These are phyloP conservation scores for Yarrowia porcina DNA, from an alignment of 805 yeast species.

Conservation along the genomic window DNA sequence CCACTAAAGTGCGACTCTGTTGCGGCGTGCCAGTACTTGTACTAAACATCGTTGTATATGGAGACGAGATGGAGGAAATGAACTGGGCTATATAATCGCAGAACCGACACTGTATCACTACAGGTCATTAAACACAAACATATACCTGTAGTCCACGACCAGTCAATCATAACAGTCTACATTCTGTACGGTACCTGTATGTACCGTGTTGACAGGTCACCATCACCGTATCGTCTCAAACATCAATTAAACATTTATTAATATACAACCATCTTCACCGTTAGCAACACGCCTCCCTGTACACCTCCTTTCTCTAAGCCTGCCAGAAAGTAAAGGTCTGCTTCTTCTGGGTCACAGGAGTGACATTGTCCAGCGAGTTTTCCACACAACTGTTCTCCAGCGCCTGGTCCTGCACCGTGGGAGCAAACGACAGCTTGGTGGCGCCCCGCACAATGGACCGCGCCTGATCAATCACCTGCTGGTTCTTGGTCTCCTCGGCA, in stretches of 20 bases:
- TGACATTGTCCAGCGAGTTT: conserved; percentile 17
- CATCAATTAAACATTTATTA: conserved; percentile 10
- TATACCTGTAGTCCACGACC: too few relatives aligned
- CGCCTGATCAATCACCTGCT: conserved; percentile 17
- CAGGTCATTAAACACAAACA: too few relatives aligned
- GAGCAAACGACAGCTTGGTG: conserved; percentile 24
- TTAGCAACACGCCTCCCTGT: neutral
- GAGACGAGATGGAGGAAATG: too few relatives aligned
- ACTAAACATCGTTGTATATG: too few relatives aligned
- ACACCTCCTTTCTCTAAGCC: neutral
- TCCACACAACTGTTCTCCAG: conserved; percentile 23
- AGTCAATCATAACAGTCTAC: too few relatives aligned
- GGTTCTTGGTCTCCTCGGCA: conserved; percentile 35
- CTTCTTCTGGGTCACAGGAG: conserved; percentile 18
- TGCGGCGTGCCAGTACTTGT: too few relatives aligned
- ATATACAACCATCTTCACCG: conserved; percentile 16
- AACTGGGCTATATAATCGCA: too few relatives aligned
- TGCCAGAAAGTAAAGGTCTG: conserved; percentile 18
- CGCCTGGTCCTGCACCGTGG: conserved; percentile 23
- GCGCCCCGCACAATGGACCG: conserved; percentile 16
- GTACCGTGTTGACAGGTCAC: too few relatives aligned
- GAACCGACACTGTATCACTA: too few relatives aligned
- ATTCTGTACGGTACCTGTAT: too few relatives aligned
- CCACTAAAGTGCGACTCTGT: too few relatives aligned
- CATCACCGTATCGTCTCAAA: neutral